Base-by-base conservation (phyloP, 192 early-diverging fungal species). In the Coemansia nantahalensis region DNA sequence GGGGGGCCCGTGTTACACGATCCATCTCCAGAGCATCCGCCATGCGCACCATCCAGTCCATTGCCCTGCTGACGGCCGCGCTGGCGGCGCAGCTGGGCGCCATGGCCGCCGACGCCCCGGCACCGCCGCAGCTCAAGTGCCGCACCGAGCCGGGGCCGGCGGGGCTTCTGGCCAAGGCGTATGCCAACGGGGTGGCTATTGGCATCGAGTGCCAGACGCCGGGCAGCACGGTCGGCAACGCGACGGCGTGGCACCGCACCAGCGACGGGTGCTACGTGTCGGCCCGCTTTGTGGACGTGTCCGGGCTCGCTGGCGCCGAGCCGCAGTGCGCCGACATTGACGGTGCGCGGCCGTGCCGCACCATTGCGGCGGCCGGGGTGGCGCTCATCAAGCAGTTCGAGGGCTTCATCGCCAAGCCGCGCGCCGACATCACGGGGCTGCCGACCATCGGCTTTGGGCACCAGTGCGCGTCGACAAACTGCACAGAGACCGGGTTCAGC, bases 401-500 rank as follows among this genome's bases (percentile, higher is more conserved):
- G 18, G 62, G 48, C 9, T 50, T 59, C 39, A 39, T 59, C 13
- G 16, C 44, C 44, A 32, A 0, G 54, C 67, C n/a, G 11, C 39
- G 35, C 3, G 18, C 36, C 18, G 72, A 69, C 24, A 23, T 44
- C 45, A 39, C 54, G 4, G 67, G 67, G 0, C 34, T 30, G n/a
- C 39, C 7, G n/a, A 46, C 28, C 2, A 44, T 76, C 12, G 73
- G 73, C 19, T 60, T 41, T 21, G 68, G 61, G 6, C 73, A 70
- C 44, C 39, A 16, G 5, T 76, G 67, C 43, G 23, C 8, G 33
- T 41, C 52, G 19, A 43, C 31, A 1, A 17, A 24, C 15, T 48
- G 46, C 33, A 14, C 46, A 1, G 33, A 48, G 12, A 33, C 36
- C 14, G 17, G 17, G 1, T 16, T 14, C 8, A 12, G 14, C 18